phyloP scores from a whole-genome alignment of 2,329 filamentous ascomycete genomes.

The Zasmidium cellare region DNA sequence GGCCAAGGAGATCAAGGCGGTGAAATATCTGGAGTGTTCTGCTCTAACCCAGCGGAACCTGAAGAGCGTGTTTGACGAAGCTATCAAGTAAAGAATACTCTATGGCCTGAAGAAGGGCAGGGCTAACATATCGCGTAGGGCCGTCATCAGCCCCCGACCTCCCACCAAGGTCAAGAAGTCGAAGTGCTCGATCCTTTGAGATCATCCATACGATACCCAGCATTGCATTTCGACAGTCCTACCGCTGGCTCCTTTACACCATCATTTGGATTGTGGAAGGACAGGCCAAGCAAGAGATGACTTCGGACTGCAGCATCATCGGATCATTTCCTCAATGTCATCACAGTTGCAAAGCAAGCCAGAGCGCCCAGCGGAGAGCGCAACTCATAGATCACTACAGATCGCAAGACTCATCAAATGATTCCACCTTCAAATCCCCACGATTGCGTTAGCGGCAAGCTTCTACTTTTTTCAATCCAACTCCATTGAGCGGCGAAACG shows the following conservation, averaged over 20 bases:
- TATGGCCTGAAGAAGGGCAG: no score
- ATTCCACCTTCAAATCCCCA: not conserved
- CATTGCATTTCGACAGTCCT: slow-evolving; percentile 9
- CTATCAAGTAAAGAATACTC: slow-evolving; percentile 73
- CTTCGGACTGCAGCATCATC: not conserved
- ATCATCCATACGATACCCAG: not conserved
- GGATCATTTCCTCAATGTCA: not conserved
- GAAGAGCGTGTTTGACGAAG: slow-evolving; percentile 98
- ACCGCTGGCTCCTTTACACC: not conserved
- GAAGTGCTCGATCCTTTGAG: slow-evolving; percentile 68
- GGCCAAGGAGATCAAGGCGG: slow-evolving; percentile 90
- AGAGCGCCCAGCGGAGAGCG: not conserved
- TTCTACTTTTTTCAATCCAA: no score
- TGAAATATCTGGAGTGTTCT: slow-evolving; percentile 98
- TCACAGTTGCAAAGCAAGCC: not conserved
- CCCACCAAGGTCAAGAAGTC: slow-evolving; percentile 61
- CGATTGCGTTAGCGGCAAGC: no score
- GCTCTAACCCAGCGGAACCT: slow-evolving; percentile 94
- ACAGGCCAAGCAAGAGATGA: not conserved
- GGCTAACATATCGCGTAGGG: slow-evolving; percentile 48
- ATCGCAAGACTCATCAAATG: not conserved
- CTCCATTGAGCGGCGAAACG: no score
- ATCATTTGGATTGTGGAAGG: not conserved
- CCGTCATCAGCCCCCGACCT: slow-evolving; percentile 69
- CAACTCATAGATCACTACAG: not conserved